Base-by-base conservation (phyloP, 306 rosid genomes). In the Prosopis cineraria region DNA sequence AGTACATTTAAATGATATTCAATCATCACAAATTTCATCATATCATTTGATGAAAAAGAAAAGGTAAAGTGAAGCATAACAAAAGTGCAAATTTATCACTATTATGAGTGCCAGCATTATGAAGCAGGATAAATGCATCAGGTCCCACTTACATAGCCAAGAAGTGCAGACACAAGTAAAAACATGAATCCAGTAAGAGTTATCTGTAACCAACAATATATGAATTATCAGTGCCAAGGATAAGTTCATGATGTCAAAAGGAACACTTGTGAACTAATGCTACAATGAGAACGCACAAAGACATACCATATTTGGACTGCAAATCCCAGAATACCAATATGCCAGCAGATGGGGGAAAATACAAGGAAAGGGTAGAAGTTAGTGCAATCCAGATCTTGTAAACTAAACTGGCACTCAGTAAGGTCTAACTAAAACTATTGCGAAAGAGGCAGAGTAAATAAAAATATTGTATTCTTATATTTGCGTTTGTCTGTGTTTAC, bases 271-370 rank as follows among this genome's bases (percentile, higher is more conserved):
- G 48, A 72, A 47, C 45, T 45, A 48, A 79, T n/a, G 25, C 56
- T 77, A 59, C 72, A 67, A 72, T 34, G 34, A 68, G 55, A 78
- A 77, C 60, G 68, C 53, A 74, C 22, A 77, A 82, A 76, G 13
- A 37, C 16, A 59, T 87, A 96, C 99, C 99, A 90, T 85, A 84
- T 96, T 96, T 76, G 99, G 99, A 78, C 98, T 93, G 93, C 74
- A 80, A 83, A 41, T 47, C 70, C 52, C 73, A 70, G 47, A 81
- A 75, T n/a, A 73, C 45, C 80, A 72, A 76, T 45, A 56, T 40
- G 66, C 72, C 87, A 74, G 48, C 74, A 40, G 50, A 36, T 39
- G 10, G n/a, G n/a, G 34, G 37, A 44, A 50, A 68, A 85, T 53
- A 72, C 76, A 62, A 78, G 60, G 66, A 85, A 73, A 40, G 33